A percentile compares a stretch with the other conserved stretches of the same genome.
Conservation (phyloP, 2,329 filamentous ascomycete genomes). For the Periconia sp. region DNA sequence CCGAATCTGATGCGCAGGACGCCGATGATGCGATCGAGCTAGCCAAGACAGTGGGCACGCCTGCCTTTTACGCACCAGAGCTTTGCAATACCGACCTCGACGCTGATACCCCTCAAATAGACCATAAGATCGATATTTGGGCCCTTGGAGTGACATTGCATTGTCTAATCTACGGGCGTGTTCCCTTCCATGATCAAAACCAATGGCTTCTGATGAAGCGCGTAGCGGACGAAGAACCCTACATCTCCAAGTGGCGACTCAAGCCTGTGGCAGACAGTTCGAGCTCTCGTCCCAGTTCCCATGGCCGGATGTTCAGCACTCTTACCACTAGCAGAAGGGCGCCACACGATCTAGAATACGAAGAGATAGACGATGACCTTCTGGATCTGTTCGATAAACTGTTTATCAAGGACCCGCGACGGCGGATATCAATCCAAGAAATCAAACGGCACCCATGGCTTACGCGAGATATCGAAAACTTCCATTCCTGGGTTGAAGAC, state of each 20-base stretch:
- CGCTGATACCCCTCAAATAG: slow-evolving; percentile 70
- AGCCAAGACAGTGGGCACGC: slow-evolving; percentile 97
- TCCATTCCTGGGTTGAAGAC: slow-evolving; percentile 84
- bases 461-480: slow-evolving; percentile 72
- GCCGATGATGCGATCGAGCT: slow-evolving; percentile 92
- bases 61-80: slow-evolving; percentile 96
- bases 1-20: slow-evolving; percentile 81
- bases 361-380: slow-evolving; percentile 79
- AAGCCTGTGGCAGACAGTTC: slow-evolving; percentile 63
- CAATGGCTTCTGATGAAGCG: slow-evolving; percentile 89
- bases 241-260: slow-evolving; percentile 81
- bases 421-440: slow-evolving; percentile 85
- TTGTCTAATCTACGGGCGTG: slow-evolving; percentile 89
- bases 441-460: slow-evolving; percentile 97
- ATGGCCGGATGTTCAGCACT: slow-evolving; percentile 49
- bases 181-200: slow-evolving; percentile 89
- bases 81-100: slow-evolving; percentile 84
- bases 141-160: slow-evolving; percentile 95
- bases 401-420: slow-evolving; percentile 83
- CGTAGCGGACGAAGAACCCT: slow-evolving; percentile 90
- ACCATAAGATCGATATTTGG: slow-evolving; percentile 95
- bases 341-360: slow-evolving; percentile 79
- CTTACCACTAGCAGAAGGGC: slow-evolving; percentile 70
- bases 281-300: slow-evolving; percentile 49
- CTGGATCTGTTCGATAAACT: slow-evolving; percentile 77